Conservation (phyloP, 371 early-diverging fungal species). For the Thermomucor indicae-seudaticae region DNA sequence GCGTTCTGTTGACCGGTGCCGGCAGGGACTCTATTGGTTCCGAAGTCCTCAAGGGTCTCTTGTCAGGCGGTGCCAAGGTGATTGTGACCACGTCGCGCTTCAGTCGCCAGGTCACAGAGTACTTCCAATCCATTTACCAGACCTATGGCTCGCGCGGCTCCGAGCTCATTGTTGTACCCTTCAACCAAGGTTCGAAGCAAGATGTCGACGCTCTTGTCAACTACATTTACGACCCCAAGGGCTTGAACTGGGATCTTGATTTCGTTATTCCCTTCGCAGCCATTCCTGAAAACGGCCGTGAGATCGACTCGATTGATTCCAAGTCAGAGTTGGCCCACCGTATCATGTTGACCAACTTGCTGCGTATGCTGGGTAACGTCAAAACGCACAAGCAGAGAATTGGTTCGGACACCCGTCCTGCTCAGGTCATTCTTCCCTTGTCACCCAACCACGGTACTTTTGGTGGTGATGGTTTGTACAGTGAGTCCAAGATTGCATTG, state of each 20-base stretch:
- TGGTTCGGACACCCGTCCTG: slow-evolving; percentile 83
- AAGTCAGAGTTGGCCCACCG: slow-evolving; percentile 89
- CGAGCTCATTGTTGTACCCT: slow-evolving; percentile 89
- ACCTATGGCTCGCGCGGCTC: slow-evolving; percentile 85
- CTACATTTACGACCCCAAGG: slow-evolving; percentile 87
- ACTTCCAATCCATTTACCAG: slow-evolving; percentile 88
- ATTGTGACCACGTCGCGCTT: slow-evolving; percentile 93
- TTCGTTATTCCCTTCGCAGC: slow-evolving; percentile 95
- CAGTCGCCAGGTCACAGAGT: slow-evolving; percentile 77
- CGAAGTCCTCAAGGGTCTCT: slow-evolving; percentile 80
- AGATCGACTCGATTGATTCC: slow-evolving; percentile 82
- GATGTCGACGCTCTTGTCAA: slow-evolving; percentile 79
- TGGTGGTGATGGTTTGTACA: slow-evolving; percentile 91
- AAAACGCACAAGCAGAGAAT: slow-evolving; percentile 79
- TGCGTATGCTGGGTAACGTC: slow-evolving; percentile 79
- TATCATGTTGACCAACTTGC: slow-evolving; percentile 87
- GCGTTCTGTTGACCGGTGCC: slow-evolving; percentile 89
- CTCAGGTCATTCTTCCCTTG: slow-evolving; percentile 87
- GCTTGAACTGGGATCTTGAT: slow-evolving; percentile 91
- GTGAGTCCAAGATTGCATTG: slow-evolving; percentile 91
- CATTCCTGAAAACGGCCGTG: slow-evolving; percentile 85
- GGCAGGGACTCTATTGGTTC: slow-evolving; percentile 92
- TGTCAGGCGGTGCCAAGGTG: slow-evolving; percentile 90
- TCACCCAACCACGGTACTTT: slow-evolving; percentile 97
- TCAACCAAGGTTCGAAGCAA: slow-evolving; percentile 89